phyloP scores from a whole-genome alignment of 2,329 filamentous ascomycete genomes.

The Colletotrichum spaethianum region DNA sequence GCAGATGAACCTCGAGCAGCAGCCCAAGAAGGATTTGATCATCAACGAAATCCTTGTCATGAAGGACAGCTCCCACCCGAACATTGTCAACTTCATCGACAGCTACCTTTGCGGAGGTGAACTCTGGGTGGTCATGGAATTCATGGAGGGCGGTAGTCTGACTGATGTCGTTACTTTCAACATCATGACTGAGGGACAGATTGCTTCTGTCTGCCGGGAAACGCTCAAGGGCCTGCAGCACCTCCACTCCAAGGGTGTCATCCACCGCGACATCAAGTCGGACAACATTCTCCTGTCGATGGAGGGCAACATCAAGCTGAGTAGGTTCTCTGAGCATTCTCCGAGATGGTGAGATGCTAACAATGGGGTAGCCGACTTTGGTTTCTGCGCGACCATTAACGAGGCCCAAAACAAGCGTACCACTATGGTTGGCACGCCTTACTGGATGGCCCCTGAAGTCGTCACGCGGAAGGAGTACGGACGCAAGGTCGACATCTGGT shows the following conservation, averaged over 20 bases:
- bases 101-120: constrained; percentile 92
- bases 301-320: constrained; percentile 97
- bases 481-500: constrained; percentile 99
- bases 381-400: constrained; percentile 98
- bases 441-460: constrained; percentile 99
- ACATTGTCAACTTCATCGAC: constrained; percentile 99
- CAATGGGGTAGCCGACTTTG: constrained; percentile 86
- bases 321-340: constrained; percentile 64
- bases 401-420: constrained; percentile 97
- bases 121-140: constrained; percentile 99
- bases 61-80: constrained; percentile 98
- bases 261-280: constrained; percentile 98
- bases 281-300: constrained; percentile 96
- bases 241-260: constrained; percentile 96
- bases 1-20: constrained; percentile 99
- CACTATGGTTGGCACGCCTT: constrained; percentile 98
- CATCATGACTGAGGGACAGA: constrained; percentile 98
- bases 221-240: constrained; percentile 93
- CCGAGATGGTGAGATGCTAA: constrained; percentile 48
- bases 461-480: constrained; percentile 98
- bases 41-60: constrained; percentile 99
- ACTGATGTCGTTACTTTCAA: constrained; percentile 99
- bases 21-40: constrained; percentile 98
- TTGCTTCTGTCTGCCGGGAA: constrained; percentile 95
- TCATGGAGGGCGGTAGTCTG: constrained; percentile 97